phyloP scores from a whole-genome alignment of 768 basidiomycete genomes.

The Mycena albidolilacea region DNA sequence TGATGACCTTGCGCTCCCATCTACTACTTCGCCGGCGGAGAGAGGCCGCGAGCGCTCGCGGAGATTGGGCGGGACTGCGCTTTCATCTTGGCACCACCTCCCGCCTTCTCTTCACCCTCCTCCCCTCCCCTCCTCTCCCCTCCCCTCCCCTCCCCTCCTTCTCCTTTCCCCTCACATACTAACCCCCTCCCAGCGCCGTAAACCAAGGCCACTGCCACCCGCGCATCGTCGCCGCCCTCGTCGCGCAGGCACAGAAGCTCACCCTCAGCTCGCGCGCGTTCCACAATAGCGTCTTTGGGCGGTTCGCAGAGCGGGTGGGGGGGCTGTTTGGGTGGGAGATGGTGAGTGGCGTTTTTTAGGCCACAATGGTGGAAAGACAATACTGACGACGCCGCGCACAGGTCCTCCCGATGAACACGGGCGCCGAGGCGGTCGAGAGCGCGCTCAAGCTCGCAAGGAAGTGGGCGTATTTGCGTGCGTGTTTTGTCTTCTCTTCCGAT shows the following conservation, averaged over 20 bases:
- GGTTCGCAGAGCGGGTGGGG: slow-evolving; percentile 90
- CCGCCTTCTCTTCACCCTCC: not conserved
- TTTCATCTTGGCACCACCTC: not conserved
- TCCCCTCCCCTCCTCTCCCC: slow-evolving; percentile 1
- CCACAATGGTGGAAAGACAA: too few relatives aligned
- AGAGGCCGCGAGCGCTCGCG: too few relatives aligned
- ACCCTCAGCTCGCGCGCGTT: slow-evolving; percentile 97
- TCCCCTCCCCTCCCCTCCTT: not conserved
- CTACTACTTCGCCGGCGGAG: too few relatives aligned
- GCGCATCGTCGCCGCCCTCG: slow-evolving; percentile 83
- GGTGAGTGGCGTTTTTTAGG: not conserved
- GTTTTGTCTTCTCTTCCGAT: not conserved
- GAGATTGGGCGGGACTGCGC: too few relatives aligned
- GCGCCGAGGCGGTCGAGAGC: slow-evolving; percentile 98
- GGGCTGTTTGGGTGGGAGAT: slow-evolving; percentile 79
- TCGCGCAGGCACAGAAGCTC: slow-evolving; percentile 88
- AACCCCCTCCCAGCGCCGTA: slow-evolving; percentile 70
- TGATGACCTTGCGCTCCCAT: too few relatives aligned
- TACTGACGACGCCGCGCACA: slow-evolving; percentile 47
- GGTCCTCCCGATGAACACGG: slow-evolving; percentile 95
- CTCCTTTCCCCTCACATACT: not conserved
- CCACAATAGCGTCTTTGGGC: slow-evolving; percentile 92
- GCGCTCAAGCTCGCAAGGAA: slow-evolving; percentile 96
- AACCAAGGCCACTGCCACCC: slow-evolving; percentile 97
- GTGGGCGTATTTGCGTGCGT: slow-evolving; percentile 84